Conservation (phyloP, 768 basidiomycete species). For the Leccinum subgranulosum region DNA sequence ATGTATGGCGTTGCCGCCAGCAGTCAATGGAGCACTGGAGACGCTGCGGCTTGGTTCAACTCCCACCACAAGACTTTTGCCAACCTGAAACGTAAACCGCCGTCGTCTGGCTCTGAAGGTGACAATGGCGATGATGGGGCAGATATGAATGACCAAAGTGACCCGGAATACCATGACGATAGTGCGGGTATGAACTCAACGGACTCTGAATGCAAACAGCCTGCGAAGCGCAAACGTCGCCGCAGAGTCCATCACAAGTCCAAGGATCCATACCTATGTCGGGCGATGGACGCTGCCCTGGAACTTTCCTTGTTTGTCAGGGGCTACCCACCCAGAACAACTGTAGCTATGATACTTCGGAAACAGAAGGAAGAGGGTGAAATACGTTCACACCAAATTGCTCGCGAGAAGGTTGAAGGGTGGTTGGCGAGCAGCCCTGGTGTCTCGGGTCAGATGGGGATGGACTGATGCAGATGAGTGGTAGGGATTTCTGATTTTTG, state of each 20-base stretch:
- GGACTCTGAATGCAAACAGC: neutral
- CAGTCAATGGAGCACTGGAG: accelerated
- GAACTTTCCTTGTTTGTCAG: slow-evolving; percentile 99
- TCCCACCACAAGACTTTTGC: neutral
- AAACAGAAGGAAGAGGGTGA: neutral
- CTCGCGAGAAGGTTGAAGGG: neutral
- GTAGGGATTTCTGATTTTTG: too few species aligned
- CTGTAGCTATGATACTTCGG: neutral
- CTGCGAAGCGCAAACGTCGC: neutral
- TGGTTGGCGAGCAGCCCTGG: neutral
- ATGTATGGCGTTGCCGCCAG: neutral
- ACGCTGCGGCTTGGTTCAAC: neutral
- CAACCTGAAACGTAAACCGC: neutral
- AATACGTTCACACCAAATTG: neutral
- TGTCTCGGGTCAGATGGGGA: too few species aligned
- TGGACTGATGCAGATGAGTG: too few species aligned
- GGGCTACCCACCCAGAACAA: slow-evolving; percentile 82
- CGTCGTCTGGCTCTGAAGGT: neutral
- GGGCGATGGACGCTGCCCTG: slow-evolving; percentile 65
- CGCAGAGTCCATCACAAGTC: neutral
- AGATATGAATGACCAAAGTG: neutral
- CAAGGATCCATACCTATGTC: neutral
- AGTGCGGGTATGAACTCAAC: too few species aligned
- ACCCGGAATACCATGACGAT: neutral
- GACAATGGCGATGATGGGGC: too few species aligned